A percentile compares a stretch with the other conserved stretches of the same genome.
Evolutionary conservation across 164 flowering plant species (phyloP).

Genomic region (Hamamelis virginiana): DNA sequence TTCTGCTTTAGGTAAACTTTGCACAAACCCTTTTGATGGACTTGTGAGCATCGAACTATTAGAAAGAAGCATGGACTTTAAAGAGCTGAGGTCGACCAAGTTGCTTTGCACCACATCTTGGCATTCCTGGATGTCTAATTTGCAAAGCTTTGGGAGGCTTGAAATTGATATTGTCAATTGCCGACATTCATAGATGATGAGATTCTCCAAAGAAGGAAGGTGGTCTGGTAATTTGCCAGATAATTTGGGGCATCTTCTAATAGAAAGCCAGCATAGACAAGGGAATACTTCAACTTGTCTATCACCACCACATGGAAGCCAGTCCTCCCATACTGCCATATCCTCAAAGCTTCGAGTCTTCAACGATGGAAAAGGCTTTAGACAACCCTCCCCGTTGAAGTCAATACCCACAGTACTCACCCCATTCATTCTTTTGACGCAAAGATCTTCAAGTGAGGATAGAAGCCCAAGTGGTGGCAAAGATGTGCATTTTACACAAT

Average conservation of each 20-base stretch:
- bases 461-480: slow-evolving; percentile 23
- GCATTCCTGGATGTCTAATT: neutral
- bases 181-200: neutral
- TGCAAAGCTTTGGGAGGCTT: neutral
- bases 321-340: slow-evolving; percentile 1
- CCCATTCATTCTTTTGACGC: neutral
- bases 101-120: neutral
- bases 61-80: neutral
- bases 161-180: neutral
- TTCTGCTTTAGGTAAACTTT: neutral
- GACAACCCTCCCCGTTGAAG: slow-evolving; percentile 1
- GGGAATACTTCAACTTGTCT: slow-evolving; percentile 1
- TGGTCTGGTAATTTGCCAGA: neutral
- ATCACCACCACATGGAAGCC: neutral
- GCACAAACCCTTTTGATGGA: neutral
- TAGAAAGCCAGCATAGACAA: slow-evolving; percentile 10
- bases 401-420: neutral
- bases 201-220: slow-evolving; percentile 8
- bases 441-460: slow-evolving; percentile 13
- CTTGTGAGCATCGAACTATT: slow-evolving; percentile 2
- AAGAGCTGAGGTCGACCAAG: neutral
- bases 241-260: slow-evolving; percentile 7
- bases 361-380: slow-evolving; percentile 14
- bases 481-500: slow-evolving; percentile 7
- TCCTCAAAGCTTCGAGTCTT: slow-evolving; percentile 4